A percentile compares a stretch with the other conserved stretches of the same genome.
These are phyloP conservation scores for Lentinula sp. DNA, from an alignment of 768 basidiomycete genomes.

Conservation along the genomic window DNA sequence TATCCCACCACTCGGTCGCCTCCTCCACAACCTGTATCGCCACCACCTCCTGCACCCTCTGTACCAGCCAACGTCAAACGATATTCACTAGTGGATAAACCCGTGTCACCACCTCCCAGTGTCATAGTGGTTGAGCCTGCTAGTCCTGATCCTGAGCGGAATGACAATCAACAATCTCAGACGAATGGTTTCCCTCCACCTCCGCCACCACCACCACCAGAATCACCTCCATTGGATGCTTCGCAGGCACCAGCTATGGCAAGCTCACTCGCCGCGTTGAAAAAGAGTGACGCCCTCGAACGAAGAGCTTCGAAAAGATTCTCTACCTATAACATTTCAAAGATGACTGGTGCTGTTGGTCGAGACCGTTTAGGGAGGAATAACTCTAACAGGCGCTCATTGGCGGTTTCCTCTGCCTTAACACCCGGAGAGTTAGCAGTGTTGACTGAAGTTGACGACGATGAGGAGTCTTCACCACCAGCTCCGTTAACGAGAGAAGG, in stretches of 20 bases:
- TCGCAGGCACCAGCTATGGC: constrained; percentile 61
- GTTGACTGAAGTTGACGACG: constrained; percentile 72
- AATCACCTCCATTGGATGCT: constrained; percentile 30
- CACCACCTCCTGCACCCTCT: constrained; percentile 20
- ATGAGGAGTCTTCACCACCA: constrained; percentile 27
- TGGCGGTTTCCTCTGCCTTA: constrained; percentile 56
- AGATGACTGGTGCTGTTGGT: constrained; percentile 67
- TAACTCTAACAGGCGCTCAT: constrained; percentile 58
- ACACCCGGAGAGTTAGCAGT: constrained; percentile 70
- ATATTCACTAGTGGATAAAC: constrained; percentile 75
- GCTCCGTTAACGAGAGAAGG: constrained; percentile 14
- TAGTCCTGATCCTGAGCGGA: constrained; percentile 30
- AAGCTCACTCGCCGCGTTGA: constrained; percentile 80
- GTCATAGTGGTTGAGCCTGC: constrained; percentile 45
- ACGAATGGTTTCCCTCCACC: constrained; percentile 18
- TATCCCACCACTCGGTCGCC: constrained; percentile 12
- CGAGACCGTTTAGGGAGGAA: constrained; percentile 43
- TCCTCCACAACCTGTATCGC: constrained; percentile 10
- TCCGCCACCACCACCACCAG: constrained; percentile 27
- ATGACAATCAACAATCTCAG: constrained; percentile 16
- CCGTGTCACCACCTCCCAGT: constrained; percentile 35
- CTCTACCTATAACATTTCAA: constrained; percentile 89
- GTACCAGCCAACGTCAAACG: constrained; percentile 71
- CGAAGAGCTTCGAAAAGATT: constrained; percentile 94
- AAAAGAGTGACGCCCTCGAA: constrained; percentile 80